A percentile compares a stretch with the other conserved stretches of the same genome.
phyloP scores from a whole-genome alignment of 2,329 filamentous ascomycete species.

The Fusarium chlamydosporum region DNA sequence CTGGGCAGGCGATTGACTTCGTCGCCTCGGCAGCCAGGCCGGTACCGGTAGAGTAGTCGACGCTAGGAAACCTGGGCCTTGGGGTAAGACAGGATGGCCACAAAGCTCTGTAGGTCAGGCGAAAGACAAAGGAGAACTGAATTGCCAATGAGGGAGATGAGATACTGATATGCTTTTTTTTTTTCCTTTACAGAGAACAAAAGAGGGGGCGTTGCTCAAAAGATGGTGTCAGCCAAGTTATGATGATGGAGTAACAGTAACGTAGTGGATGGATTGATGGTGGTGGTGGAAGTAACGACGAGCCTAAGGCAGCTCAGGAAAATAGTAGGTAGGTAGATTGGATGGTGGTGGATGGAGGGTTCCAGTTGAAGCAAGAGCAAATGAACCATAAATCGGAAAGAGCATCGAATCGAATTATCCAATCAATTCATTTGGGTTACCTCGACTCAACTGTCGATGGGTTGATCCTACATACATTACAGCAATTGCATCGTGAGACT shows the following conservation, averaged over 20 bases:
- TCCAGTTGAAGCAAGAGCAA: slow-evolving; percentile 16
- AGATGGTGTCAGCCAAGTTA: slow-evolving; percentile 45
- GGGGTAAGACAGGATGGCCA: slow-evolving; percentile 22
- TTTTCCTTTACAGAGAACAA: slow-evolving; percentile 6
- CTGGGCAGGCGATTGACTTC: slow-evolving; percentile 34
- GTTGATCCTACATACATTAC: slow-evolving; percentile 33
- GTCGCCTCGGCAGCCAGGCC: slow-evolving; percentile 42
- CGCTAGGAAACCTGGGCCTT: slow-evolving; percentile 42
- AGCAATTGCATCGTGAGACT: slow-evolving; percentile 10
- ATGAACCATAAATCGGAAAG: slow-evolving; percentile 7
- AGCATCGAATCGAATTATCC: slow-evolving; percentile 21
- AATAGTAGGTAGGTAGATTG: slow-evolving; percentile 16
- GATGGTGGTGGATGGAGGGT: slow-evolving; percentile 18
- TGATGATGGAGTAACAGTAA: slow-evolving; percentile 34
- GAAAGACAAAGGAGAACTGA: slow-evolving; percentile 6
- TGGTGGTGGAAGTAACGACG: slow-evolving; percentile 11
- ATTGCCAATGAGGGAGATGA: slow-evolving; percentile 25
- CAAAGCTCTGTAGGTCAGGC: slow-evolving; percentile 24
- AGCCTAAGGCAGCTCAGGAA: slow-evolving; percentile 23
- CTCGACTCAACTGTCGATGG: slow-evolving; percentile 36
- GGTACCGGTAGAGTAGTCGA: slow-evolving; percentile 27
- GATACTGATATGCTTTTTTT: slow-evolving; percentile 48
- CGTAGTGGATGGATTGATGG: slow-evolving; percentile 26
- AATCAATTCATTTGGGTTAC: slow-evolving; percentile 40
- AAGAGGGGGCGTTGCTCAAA: slow-evolving; percentile 27